Base-by-base conservation (phyloP, 2,329 filamentous ascomycete genomes). In the Magnaporthiopsis incrustans region DNA sequence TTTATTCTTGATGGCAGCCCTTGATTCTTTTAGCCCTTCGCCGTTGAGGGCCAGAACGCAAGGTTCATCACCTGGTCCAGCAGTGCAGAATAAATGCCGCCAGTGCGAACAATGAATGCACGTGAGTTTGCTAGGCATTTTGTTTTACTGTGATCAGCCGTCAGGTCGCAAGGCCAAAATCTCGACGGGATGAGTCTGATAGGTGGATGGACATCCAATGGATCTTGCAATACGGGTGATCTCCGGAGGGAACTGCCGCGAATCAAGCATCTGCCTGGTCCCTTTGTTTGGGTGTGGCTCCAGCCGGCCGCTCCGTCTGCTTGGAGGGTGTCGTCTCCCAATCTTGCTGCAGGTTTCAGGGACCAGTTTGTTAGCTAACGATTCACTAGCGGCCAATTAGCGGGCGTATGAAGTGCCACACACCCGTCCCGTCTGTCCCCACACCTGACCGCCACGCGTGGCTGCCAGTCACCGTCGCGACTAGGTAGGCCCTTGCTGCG, bases 381-480 rank as follows among this genome's bases (percentile, higher is more conserved):
- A 4, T 15, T 32, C 5, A 6, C 35, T 22, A 12, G 26, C 11
- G n/a, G 30, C 61, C 61, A 62, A 62, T 62, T 50, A 62, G n/a
- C 22, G 4, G 10, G 11, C 50, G 12, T 22, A 26, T 18, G 22
- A 25, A 22, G 58, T 32, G 58, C 58, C 58, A 60, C 58, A 60
- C 27, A 12, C 27, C 26, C 4, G 11, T 30, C 30, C 30, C 30
- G 30, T 30, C 30, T 30, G 30, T 30, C 22, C 32, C 58, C 61
- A 57, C 26, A 53, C 44, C 61, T n/a, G 61, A 30, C 26, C 58
- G 58, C 58, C 58, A 60, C 58, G 58, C 58, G 58, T 60, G 58
- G 58, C 58, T 60, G 71, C 73, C 73, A 74, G 70, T 73, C 71
- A 69, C 68, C 65, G 69, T 72, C 71, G 72, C 72, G 71, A 75